Evolutionary conservation across 805 yeast species (phyloP).

Genomic region (Wickerhamiella kurtzmanii): DNA sequence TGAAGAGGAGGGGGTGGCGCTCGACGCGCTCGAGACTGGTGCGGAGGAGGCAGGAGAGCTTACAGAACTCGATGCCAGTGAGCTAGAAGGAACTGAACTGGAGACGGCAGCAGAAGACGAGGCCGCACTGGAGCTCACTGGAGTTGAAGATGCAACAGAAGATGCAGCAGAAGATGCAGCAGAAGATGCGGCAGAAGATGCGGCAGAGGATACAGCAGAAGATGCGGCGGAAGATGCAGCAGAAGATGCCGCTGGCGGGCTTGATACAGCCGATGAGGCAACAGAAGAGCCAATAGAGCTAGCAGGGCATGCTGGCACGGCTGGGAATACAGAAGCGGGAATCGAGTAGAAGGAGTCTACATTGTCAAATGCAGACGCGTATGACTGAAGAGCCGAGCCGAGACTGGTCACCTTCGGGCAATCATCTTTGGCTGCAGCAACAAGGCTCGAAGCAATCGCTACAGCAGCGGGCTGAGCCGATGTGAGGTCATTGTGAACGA

Average conservation of each 20-base stretch:
- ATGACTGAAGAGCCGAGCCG: conserved; percentile 5
- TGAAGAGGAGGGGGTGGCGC: no score
- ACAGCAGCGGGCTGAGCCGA: no score
- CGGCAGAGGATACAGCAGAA: not conserved
- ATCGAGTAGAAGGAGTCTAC: conserved; percentile 15
- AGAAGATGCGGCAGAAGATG: not conserved
- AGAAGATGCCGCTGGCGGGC: conserved; percentile 9
- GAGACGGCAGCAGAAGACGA: not conserved
- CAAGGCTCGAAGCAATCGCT: conserved; percentile 9
- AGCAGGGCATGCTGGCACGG: conserved; percentile 3
- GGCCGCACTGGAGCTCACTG: conserved; percentile 3
- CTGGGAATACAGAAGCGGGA: conserved; percentile 8
- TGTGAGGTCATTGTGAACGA: conserved; percentile 11
- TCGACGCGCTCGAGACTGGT: no score
- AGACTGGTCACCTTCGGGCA: conserved; percentile 7
- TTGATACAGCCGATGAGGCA: conserved; percentile 7
- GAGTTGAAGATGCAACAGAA: conserved; percentile 8
- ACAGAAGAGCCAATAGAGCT: conserved; percentile 11
- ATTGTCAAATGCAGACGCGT: conserved; percentile 10
- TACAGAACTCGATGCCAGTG: not conserved
- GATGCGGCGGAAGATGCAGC: not conserved
- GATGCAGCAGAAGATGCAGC: conserved; percentile 6
- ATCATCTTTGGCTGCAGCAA: conserved; percentile 8
- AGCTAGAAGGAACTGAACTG: not conserved
- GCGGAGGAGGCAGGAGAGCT: no score